Conservation (phyloP, 2,329 filamentous ascomycete species). For the Colletotrichum sp. region DNA sequence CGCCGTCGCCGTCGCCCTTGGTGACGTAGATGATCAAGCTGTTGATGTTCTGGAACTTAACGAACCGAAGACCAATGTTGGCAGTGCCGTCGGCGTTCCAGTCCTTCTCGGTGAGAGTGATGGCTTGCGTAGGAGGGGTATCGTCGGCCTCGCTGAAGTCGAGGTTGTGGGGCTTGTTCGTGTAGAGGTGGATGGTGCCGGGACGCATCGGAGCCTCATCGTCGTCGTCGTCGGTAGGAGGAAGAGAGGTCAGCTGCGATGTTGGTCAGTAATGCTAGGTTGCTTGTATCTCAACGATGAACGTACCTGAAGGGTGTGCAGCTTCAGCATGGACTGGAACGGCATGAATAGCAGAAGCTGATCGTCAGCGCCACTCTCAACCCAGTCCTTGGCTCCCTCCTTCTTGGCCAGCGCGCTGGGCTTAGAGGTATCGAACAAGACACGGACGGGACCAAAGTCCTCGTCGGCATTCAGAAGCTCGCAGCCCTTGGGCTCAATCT, state of each 20-base stretch:
- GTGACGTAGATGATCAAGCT: slow-evolving; percentile 88
- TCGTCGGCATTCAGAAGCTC: slow-evolving; percentile 90
- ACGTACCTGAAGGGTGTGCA: slow-evolving; percentile 77
- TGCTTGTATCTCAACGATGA: too few species aligned
- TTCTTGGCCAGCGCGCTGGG: slow-evolving; percentile 70
- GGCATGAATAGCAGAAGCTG: slow-evolving; percentile 93
- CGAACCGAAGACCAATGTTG: slow-evolving; percentile 79
- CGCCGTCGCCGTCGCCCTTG: slow-evolving; percentile 81
- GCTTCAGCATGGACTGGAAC: slow-evolving; percentile 86
- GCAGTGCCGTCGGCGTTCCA: slow-evolving; percentile 84
- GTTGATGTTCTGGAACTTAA: slow-evolving; percentile 96
- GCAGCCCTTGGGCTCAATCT: slow-evolving; percentile 79
- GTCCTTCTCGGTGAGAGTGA: slow-evolving; percentile 76
- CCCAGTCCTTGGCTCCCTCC: slow-evolving; percentile 73
- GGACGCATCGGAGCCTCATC: slow-evolving; percentile 83
- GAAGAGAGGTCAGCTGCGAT: slow-evolving; percentile 80
- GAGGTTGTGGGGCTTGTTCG: slow-evolving; percentile 87
- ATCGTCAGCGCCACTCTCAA: slow-evolving; percentile 96
- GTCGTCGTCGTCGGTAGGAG: slow-evolving; percentile 65
- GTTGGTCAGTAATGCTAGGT: background rate
- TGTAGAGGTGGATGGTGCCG: slow-evolving; percentile 82
- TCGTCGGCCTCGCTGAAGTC: slow-evolving; percentile 96
- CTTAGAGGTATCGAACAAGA: slow-evolving; percentile 73
- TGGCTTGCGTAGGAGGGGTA: slow-evolving; percentile 77
- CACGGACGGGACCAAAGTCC: slow-evolving; percentile 73